Base-by-base conservation (phyloP, 163 green algal species). In the Volvox carteri region DNA sequence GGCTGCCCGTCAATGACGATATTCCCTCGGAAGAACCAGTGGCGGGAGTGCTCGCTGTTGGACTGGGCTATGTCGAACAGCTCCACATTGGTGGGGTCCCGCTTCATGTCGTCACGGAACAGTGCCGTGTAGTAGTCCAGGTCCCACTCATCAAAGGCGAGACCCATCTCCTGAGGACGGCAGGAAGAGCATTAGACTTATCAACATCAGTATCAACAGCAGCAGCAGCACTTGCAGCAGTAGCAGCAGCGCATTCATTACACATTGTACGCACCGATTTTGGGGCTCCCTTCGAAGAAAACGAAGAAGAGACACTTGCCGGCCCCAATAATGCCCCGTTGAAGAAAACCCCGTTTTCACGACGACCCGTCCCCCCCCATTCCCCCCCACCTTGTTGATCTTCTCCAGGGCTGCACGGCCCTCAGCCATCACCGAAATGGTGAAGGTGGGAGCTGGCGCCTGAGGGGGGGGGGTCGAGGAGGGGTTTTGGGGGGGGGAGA, bases 41-140 rank as follows among this genome's bases (percentile, higher is more conserved):
- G 97, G 60, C 97, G 93, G 37, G 92, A 95, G 94, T 99, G 97
- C 93, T 99, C 97, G 44, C 90, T 96, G 95, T 89, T 84, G 72
- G 84, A 89, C 95, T 99, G 97, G 19, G 96, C 98, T 50, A 99
- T 99, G 95, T 99, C 98, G 91, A 99, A 99, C 0, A 99, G 97
- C 95, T 99, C 98, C 48, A 99, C 98, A 75, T 98, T 99, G 67
- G 98, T 99, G 86, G 98, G 98, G 94, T 99, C 94, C 23, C 98
- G 93, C 68, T 94, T 93, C 92, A 98, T 97, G 90, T 98, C 95
- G 33, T 97, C 91, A 7, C 90, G 72, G 92, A 99, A 99, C 88
- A 99, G 94, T 41, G 92, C 73, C 33, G 94, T 97, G 93, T 99
- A 99, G 94, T 98, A 99, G 54, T 98, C 95, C 56, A 99, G 86